Evolutionary conservation across 345 rosid genomes (phyloP).

Genomic region (Melastoma malabathricum): DNA sequence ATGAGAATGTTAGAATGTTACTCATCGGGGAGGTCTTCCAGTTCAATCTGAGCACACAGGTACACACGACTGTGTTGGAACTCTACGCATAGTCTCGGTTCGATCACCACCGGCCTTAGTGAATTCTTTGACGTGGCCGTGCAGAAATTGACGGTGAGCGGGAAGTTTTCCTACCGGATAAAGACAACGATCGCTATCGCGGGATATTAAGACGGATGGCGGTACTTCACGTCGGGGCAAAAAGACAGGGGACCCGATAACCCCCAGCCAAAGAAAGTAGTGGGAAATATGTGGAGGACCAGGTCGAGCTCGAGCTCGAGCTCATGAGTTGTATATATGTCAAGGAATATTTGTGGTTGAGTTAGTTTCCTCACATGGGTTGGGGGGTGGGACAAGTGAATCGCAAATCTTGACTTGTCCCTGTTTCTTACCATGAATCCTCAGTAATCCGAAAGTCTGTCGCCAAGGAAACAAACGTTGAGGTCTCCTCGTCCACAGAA

Average conservation of each 20-base stretch:
- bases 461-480: too few relatives aligned
- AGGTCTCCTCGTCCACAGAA: too few relatives aligned
- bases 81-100: too few relatives aligned
- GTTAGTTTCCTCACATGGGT: too few relatives aligned
- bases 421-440: too few relatives aligned
- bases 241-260: slow-evolving; percentile 68
- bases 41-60: slow-evolving; percentile 51
- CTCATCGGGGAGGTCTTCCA: slow-evolving; percentile 72
- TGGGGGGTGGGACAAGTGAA: too few relatives aligned
- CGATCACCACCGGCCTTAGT: too few relatives aligned
- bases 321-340: too few relatives aligned
- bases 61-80: slow-evolving; percentile 1
- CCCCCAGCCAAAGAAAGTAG: slow-evolving; percentile 67
- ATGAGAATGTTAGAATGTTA: slow-evolving; percentile 71
- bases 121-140: neutral
- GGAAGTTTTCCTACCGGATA: slow-evolving; percentile 66
- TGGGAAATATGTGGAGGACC: slow-evolving; percentile 78
- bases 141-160: slow-evolving; percentile 82
- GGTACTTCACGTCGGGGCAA: slow-evolving; percentile 79
- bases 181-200: slow-evolving; percentile 50
- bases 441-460: too few relatives aligned
- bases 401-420: too few relatives aligned
- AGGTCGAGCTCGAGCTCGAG: slow-evolving; percentile 24
- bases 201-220: slow-evolving; percentile 67
- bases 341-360: too few relatives aligned